Conservation (phyloP, 75 land plant genomes). For the Sequoiadendron giganteum region DNA sequence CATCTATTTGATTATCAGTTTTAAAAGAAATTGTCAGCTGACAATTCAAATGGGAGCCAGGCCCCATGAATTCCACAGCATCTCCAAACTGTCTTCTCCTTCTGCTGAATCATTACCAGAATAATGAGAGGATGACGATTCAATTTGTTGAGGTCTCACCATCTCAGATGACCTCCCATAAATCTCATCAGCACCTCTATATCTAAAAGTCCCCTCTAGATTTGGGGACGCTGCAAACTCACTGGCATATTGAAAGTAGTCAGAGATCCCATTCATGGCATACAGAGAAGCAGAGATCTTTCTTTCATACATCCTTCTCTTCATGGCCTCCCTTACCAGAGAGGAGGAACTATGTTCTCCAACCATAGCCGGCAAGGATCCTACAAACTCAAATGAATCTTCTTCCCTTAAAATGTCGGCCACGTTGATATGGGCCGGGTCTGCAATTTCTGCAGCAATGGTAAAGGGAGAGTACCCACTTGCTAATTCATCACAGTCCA, state of each 20-base stretch:
- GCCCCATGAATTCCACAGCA: background rate
- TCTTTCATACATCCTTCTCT: slow-evolving; percentile 49
- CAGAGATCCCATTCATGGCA: slow-evolving; percentile 45
- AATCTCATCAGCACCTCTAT: too few species aligned
- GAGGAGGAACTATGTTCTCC: slow-evolving; percentile 20
- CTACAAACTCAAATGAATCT: background rate
- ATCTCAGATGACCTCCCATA: too few species aligned
- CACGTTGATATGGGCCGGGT: background rate
- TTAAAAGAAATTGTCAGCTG: too few species aligned
- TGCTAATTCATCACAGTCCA: background rate
- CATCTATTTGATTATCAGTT: too few species aligned
- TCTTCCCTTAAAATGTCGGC: background rate
- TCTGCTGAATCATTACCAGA: too few species aligned
- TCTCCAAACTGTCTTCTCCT: background rate
- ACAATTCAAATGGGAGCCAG: background rate
- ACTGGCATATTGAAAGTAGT: slow-evolving; percentile 17
- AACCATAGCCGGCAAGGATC: background rate
- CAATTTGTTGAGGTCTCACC: too few species aligned
- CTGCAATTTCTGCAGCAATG: slow-evolving; percentile 32
- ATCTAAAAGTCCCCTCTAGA: too few species aligned
- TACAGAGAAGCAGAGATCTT: slow-evolving; percentile 45
- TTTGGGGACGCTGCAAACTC: background rate
- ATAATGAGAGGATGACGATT: too few species aligned
- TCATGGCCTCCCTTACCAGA: slow-evolving; percentile 31
- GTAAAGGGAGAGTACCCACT: slow-evolving; percentile 32